Base-by-base conservation (phyloP, 1,139 yeast genomes). In the Wickerhamomyces sp. region DNA sequence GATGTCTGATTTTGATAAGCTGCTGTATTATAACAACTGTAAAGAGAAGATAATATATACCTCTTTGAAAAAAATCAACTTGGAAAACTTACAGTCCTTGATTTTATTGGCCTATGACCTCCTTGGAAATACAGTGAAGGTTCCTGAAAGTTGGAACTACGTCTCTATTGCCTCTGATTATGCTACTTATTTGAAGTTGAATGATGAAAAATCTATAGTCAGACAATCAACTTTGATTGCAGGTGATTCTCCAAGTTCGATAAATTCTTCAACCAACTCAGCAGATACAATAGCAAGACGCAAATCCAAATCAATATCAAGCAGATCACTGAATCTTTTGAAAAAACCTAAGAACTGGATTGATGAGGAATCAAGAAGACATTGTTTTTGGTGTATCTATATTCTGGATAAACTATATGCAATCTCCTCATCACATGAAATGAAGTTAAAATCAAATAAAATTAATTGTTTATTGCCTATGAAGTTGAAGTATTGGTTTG, bases 71-170 rank as follows among this genome's bases (percentile, higher is more conserved):
- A 46, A 38, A 25, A 48, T 48, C 21, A 48, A 44, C 31, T 26
- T 50, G 15, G 54, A 50, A 25, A 45, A 43, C 30, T 31, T 50
- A 18, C 54, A 50, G 27, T 37, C 47, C 5, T 38, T 50, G 47
- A 44, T 44, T 0, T 30, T 50, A 5, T 30, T 50, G 9, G 54
- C 54, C 8, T 50, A 43, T 29, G 54, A 48, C 18, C 42, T 52
- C 0, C 29, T 51, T 4, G 44, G 48, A 7, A 52, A 48, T 3
- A 45, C 46, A 30, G 49, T 45, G 4, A 51, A 51, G 36, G 52
- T 49, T 4, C 55, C 55, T 3, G 55, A 51, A 22, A 42, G 49
- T 24, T 51, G 55, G 55, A 51, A 51, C 28, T 51, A 48, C 34
- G 53, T 51, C 12, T 48, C 52, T 15, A 48, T 51, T 30, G 55